Conservation (phyloP, 169 alveolate genomes). For the Eimeria praecox region DNA sequence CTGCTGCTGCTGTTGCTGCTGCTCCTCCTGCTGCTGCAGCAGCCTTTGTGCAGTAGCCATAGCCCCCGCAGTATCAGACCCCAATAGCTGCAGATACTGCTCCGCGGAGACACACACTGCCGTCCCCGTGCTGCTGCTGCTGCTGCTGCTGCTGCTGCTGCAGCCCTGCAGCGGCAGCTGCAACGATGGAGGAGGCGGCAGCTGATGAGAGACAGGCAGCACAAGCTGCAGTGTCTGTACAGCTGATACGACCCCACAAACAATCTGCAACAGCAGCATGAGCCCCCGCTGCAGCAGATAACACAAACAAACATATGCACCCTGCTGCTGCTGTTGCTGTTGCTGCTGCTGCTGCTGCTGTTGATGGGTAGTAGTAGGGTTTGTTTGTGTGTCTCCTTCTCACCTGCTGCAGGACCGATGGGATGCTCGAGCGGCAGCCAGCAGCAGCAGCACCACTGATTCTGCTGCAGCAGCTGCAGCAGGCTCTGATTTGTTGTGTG, state of each 20-base stretch:
- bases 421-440: conserved; percentile 61
- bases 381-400: background rate
- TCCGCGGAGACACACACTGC: conserved; percentile 24
- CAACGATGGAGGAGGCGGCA: conserved; percentile 66
- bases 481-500: background rate
- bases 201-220: conserved; percentile 66
- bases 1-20: conserved; percentile 31
- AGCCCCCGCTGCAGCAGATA: conserved; percentile 57
- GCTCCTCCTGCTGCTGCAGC: conserved; percentile 67
- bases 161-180: conserved; percentile 78
- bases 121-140: background rate
- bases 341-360: background rate
- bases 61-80: background rate
- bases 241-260: conserved; percentile 46
- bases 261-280: conserved; percentile 62
- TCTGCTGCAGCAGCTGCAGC: conserved; percentile 80
- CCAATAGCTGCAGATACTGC: conserved; percentile 59
- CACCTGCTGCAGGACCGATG: conserved; percentile 58
- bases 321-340: background rate
- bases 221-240: conserved; percentile 75
- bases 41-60: conserved; percentile 25
- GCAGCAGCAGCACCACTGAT: conserved; percentile 71
- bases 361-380: background rate
- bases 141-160: conserved; percentile 62
- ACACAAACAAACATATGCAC: background rate